A percentile compares a stretch with the other conserved stretches of the same genome.
These are phyloP conservation scores for Aureobasidium sp. DNA, from an alignment of 2,329 filamentous ascomycete genomes.

Conservation along the genomic window DNA sequence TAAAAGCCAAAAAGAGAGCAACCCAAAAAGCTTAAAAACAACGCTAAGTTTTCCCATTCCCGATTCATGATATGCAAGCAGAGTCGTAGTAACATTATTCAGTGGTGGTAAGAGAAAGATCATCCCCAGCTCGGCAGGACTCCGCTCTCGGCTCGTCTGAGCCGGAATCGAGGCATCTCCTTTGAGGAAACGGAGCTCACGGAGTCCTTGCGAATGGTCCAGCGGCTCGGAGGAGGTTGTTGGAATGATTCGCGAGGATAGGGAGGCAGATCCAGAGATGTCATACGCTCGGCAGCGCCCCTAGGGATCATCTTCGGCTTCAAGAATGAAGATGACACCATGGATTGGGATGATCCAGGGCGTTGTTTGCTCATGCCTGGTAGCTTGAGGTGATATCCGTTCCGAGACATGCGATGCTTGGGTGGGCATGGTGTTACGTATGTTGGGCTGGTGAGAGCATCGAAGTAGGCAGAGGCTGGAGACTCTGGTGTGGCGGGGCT, in stretches of 20 bases:
- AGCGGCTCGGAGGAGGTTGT: neutral
- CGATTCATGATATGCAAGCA: neutral
- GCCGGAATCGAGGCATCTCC: conserved; percentile 1
- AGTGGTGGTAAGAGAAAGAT: neutral
- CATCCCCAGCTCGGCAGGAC: neutral
- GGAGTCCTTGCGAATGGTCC: conserved; percentile 5
- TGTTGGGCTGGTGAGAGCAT: neutral
- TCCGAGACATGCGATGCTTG: conserved; percentile 1
- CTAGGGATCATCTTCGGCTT: conserved; percentile 4
- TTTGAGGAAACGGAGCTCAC: conserved; percentile 3
- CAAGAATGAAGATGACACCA: neutral
- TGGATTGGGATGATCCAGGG: neutral
- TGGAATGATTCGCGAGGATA: neutral
- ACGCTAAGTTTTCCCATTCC: conserved; percentile 9
- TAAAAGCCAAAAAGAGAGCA: neutral
- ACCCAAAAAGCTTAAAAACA: neutral
- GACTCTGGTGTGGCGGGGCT: neutral
- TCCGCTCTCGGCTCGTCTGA: conserved; percentile 1
- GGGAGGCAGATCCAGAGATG: neutral
- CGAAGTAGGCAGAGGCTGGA: conserved; percentile 4
- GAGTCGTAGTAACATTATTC: conserved; percentile 3
- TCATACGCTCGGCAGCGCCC: neutral
- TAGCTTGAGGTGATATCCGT: neutral
- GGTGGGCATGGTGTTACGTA: neutral
- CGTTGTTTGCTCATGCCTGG: neutral